phyloP scores from a whole-genome alignment of 2,329 filamentous ascomycete species.

The Dactylella cylindrospora region DNA sequence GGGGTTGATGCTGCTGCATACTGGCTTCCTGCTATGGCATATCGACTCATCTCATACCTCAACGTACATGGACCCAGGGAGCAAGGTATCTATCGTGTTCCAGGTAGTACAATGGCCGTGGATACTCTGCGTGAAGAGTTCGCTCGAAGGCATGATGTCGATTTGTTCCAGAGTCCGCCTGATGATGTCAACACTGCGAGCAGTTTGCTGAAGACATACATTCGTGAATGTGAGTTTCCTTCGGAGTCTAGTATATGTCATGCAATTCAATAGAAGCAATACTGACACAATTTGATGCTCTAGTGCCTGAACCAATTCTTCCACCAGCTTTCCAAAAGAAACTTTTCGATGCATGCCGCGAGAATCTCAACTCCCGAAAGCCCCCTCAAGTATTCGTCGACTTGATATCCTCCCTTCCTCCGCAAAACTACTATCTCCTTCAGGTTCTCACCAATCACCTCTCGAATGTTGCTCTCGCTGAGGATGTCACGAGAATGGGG shows the following conservation, averaged over 20 bases:
- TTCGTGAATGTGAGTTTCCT: conserved; percentile 45
- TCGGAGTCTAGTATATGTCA: not conserved
- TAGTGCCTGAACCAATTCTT: conserved; percentile 48
- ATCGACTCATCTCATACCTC: conserved; percentile 48
- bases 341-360: conserved; percentile 48
- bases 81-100: conserved; percentile 48
- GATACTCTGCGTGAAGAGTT: conserved; percentile 49
- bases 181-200: conserved; percentile 49
- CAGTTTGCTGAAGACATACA: conserved; percentile 48
- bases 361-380: conserved; percentile 46
- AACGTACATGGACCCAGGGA: conserved; percentile 49
- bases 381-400: conserved; percentile 48
- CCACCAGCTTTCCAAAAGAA: conserved; percentile 47
- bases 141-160: conserved; percentile 47
- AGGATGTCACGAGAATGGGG: conserved; percentile 49
- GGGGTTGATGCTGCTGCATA: conserved; percentile 47
- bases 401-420: conserved; percentile 48
- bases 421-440: conserved; percentile 49
- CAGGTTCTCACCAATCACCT: conserved; percentile 48
- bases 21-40: conserved; percentile 49
- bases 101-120: conserved; percentile 48
- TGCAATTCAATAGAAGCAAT: not conserved
- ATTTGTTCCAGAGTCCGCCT: conserved; percentile 49
- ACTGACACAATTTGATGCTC: not conserved
- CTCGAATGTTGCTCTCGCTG: conserved; percentile 47